phyloP scores from a whole-genome alignment of 176 grass and related monocot species.

The Aegilops umbellulata region DNA sequence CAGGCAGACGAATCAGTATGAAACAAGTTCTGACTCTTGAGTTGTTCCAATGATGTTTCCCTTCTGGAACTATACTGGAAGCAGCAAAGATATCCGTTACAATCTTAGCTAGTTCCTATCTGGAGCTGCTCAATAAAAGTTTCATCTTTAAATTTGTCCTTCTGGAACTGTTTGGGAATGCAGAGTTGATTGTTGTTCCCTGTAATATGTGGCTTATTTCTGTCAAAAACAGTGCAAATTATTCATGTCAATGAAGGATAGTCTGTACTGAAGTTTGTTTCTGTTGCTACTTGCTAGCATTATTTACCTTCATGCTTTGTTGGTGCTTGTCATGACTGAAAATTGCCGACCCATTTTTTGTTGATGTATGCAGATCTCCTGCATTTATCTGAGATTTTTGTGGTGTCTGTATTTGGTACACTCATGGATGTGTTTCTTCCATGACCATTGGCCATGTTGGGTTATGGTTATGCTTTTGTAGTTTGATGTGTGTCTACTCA shows the following conservation, averaged over 20 bases:
- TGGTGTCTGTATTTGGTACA: not conserved
- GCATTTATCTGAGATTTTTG: slow-evolving; percentile 10
- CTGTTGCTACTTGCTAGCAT: not conserved
- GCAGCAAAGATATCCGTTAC: slow-evolving; percentile 15
- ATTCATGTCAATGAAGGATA: slow-evolving; percentile 23
- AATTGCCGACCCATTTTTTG: not conserved
- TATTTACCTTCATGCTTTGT: not conserved
- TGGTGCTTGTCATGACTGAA: not conserved
- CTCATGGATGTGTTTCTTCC: not conserved
- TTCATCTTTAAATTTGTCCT: slow-evolving; percentile 27
- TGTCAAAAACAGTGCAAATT: slow-evolving; percentile 17
- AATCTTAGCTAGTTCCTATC: slow-evolving; percentile 17
- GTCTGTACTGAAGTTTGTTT: slow-evolving; percentile 18
- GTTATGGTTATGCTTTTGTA: not conserved
- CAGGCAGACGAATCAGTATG: slow-evolving; percentile 42
- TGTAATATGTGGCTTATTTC: slow-evolving; percentile 31
- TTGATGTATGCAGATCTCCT: slow-evolving; percentile 7
- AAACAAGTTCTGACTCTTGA: slow-evolving; percentile 19
- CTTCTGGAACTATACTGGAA: slow-evolving; percentile 21
- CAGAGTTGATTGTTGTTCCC: not conserved
- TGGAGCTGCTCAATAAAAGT: slow-evolving; percentile 39
- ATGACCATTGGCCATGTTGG: not conserved
- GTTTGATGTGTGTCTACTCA: not conserved
- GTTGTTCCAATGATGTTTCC: slow-evolving; percentile 10
- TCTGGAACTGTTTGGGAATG: slow-evolving; percentile 27